Percentiles rank a stretch among this genome's conserved stretches.
These are phyloP conservation scores for Phytophthora boehmeriae DNA, from an alignment of 352 stramenopile species.

Conservation along the genomic window DNA sequence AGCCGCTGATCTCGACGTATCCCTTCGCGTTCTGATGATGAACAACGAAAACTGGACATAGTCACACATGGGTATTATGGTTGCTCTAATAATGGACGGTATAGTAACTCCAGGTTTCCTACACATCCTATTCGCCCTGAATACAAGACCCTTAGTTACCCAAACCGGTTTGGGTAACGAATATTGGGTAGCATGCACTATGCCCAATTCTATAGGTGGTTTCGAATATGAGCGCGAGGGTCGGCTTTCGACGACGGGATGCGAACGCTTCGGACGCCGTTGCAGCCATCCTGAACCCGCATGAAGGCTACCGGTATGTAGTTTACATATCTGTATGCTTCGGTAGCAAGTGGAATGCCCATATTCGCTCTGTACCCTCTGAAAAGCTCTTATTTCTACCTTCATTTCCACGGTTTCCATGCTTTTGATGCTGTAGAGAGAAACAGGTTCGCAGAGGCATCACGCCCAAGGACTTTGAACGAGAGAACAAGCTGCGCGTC, in stretches of 20 bases:
- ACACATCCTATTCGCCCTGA: constrained; percentile 7
- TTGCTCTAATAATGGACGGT: background rate
- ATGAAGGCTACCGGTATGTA: constrained; percentile 59
- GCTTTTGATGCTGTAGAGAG: constrained; percentile 40
- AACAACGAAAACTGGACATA: constrained; percentile 10
- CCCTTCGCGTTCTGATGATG: constrained; percentile 20
- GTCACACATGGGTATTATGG: constrained; percentile 1
- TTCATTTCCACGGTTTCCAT: background rate
- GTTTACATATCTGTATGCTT: background rate
- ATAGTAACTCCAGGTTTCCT: constrained; percentile 7
- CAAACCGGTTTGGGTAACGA: background rate
- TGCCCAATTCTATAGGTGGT: constrained; percentile 7
- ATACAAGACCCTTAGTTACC: constrained; percentile 2
- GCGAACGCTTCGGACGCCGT: constrained; percentile 76
- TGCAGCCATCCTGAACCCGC: constrained; percentile 63
- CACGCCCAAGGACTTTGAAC: constrained; percentile 63
- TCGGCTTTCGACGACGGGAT: constrained; percentile 60
- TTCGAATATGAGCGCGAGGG: constrained; percentile 41
- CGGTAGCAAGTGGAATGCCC: background rate
- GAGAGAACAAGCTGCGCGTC: constrained; percentile 64
- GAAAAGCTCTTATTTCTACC: constrained; percentile 1
- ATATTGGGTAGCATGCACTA: too few relatives aligned
- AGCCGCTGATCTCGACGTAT: constrained; percentile 30
- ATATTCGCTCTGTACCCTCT: background rate
- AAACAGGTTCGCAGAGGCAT: constrained; percentile 61